Evolutionary conservation across 306 rosid genomes (phyloP).

Genomic region (Inga laurina): DNA sequence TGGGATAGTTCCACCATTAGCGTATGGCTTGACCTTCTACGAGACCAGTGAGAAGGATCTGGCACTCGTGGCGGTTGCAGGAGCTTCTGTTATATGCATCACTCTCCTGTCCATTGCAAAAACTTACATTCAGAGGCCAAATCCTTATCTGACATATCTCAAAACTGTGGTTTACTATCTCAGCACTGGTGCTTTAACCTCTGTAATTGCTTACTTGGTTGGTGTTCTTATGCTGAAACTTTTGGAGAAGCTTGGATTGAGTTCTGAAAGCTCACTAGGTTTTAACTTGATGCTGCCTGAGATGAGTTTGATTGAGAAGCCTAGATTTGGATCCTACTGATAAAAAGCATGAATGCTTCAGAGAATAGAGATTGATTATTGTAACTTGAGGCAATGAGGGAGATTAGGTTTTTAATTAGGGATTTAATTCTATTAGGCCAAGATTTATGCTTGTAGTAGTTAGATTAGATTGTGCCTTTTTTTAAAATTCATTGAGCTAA

Average conservation of each 20-base stretch:
- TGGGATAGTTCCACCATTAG: constrained; percentile 72
- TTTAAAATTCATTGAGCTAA: background rate
- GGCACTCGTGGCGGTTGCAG: constrained; percentile 72
- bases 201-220: constrained; percentile 58
- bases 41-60: constrained; percentile 52
- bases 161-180: constrained; percentile 52
- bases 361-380: background rate
- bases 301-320: constrained; percentile 21
- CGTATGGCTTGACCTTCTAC: constrained; percentile 69
- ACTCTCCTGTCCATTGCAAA: constrained; percentile 63
- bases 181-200: constrained; percentile 47
- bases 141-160: constrained; percentile 38
- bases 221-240: constrained; percentile 52
- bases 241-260: constrained; percentile 50
- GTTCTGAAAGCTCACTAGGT: constrained; percentile 27
- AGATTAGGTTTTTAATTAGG: background rate
- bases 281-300: constrained; percentile 27
- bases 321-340: constrained; percentile 43
- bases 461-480: background rate
- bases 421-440: background rate
- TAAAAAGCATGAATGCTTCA: background rate
- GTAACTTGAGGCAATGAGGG: background rate
- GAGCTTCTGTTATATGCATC: constrained; percentile 68
- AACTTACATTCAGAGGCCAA: constrained; percentile 48
- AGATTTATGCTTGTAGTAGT: background rate